A percentile compares a stretch with the other conserved stretches of the same genome.
phyloP scores from a whole-genome alignment of 2,329 filamentous ascomycete species.

The Colletotrichum sansevieriae region DNA sequence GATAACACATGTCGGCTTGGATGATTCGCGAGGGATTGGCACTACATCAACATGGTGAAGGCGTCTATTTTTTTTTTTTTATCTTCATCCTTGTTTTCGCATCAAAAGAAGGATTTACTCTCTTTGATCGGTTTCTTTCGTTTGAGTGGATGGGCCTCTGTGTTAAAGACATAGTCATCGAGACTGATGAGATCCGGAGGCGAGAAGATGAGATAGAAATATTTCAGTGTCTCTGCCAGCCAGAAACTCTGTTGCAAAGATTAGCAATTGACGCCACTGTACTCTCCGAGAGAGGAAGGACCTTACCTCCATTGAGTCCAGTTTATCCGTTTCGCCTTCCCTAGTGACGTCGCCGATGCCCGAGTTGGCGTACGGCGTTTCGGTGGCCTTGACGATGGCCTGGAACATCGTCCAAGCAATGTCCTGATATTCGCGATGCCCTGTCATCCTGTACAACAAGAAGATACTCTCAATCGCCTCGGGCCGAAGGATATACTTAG shows the following conservation, averaged over 20 bases:
- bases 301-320: slow-evolving; percentile 56
- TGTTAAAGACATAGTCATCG: slow-evolving; percentile 75
- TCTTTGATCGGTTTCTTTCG: slow-evolving; percentile 1
- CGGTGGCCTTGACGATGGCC: slow-evolving; percentile 59
- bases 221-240: slow-evolving; percentile 81
- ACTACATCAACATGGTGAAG: no score
- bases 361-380: slow-evolving; percentile 62
- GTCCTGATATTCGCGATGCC: slow-evolving; percentile 60
- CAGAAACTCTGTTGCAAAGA: slow-evolving; percentile 71
- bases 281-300: slow-evolving; percentile 45
- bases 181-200: slow-evolving; percentile 72
- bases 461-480: slow-evolving; percentile 68
- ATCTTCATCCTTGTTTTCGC: no score
- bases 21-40: no score
- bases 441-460: slow-evolving; percentile 66
- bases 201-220: slow-evolving; percentile 80
- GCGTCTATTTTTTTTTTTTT: no score
- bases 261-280: slow-evolving; percentile 7
- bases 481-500: slow-evolving; percentile 64
- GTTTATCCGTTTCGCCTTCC: slow-evolving; percentile 53
- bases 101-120: not conserved
- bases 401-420: slow-evolving; percentile 67
- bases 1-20: no score
- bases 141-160: slow-evolving; percentile 63
- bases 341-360: slow-evolving; percentile 64